phyloP scores from a whole-genome alignment of 2,329 filamentous ascomycete species.

The Cyclaneusma minus region DNA sequence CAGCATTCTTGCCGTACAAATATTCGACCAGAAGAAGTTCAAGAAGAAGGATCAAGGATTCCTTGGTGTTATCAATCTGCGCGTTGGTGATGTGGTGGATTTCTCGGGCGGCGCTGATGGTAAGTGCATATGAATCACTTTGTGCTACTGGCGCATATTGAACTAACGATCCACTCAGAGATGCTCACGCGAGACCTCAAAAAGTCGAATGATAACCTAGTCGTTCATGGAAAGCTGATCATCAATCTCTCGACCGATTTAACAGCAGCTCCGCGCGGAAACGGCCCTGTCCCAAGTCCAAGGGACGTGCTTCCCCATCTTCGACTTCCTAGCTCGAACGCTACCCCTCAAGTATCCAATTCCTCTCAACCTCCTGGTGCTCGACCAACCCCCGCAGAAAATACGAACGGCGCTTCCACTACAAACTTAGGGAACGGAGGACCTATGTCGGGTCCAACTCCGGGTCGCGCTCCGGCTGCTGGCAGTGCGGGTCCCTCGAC shows the following conservation, averaged over 20 bases:
- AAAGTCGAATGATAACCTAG: constrained; percentile 94
- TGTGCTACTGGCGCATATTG: constrained; percentile 4
- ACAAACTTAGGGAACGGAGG: constrained; percentile 16
- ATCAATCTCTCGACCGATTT: constrained; percentile 92
- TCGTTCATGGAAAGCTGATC: constrained; percentile 95
- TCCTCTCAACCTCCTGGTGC: constrained; percentile 11
- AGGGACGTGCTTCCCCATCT: constrained; percentile 1
- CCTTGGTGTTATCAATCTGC: constrained; percentile 91
- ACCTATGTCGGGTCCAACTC: constrained; percentile 15
- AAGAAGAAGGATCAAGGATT: constrained; percentile 99
- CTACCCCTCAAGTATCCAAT: constrained; percentile 16
- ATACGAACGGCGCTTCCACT: constrained; percentile 7
- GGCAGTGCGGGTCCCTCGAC: constrained; percentile 14
- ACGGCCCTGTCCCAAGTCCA: constrained; percentile 17
- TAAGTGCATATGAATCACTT: constrained; percentile 28
- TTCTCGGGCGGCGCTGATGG: constrained; percentile 81
- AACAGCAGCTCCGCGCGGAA: constrained; percentile 46
- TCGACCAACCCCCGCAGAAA: constrained; percentile 22
- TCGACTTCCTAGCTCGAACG: constrained; percentile 8
- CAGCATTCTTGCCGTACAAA: constrained; percentile 92
- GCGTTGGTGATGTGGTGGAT: constrained; percentile 88
- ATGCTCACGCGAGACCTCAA: constrained; percentile 97
- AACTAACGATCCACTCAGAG: constrained; percentile 31
- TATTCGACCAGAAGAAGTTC: constrained; percentile 99
- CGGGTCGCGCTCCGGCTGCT: constrained; percentile 18